Evolutionary conservation across 2,329 filamentous ascomycete genomes (phyloP), one percentile per base, ranked within the genome.

Genomic region (Colletotrichum sojae): DNA sequence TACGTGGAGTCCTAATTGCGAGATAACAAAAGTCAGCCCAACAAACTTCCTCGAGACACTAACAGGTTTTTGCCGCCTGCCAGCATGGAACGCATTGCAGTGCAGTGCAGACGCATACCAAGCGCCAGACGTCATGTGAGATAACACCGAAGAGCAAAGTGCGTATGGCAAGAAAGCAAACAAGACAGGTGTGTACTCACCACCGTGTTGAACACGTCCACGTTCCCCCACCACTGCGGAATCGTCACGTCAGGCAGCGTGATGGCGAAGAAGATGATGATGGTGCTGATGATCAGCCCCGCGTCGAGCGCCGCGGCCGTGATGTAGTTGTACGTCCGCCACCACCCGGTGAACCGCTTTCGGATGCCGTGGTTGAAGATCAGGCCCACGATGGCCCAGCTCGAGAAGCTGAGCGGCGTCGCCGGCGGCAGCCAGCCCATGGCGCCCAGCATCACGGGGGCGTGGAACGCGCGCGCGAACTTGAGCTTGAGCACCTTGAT

Each of bases 351-450:
- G 75, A 80, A 88, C 49, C 82, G 80, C 71, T 83, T 82, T 39
- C 84, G 83, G 69, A 91, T 88, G 59, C 78, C 81, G 71, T 86
- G 84, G 73, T 91, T 89, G 77, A 91, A 91, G 36, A 89, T 64
- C 53, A 85, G 81, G 0, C 89, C 88, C 13, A 88, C 82, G 16
- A 88, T 78, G 3, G 84, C 87, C 89, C 89, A 91, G 4, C 83
- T 78, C 12, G 86, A 85, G 73, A 90, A 91, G 72, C 84, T 89
- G 27, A 90, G 79, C 0, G 87, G 86, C 0, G 89, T 90, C 0
- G 89, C 89, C 0, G 89, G 89, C 1, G 89, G 89, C 13, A 90
- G 83, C 64, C 84, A 78, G 12, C 80, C 80, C 43, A 84, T 82
- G 13, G 86, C 86, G 15, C 86, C 86, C 64, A 90, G 87, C 73